phyloP scores from a whole-genome alignment of 306 rosid genomes.

The Castanea mollissima region DNA sequence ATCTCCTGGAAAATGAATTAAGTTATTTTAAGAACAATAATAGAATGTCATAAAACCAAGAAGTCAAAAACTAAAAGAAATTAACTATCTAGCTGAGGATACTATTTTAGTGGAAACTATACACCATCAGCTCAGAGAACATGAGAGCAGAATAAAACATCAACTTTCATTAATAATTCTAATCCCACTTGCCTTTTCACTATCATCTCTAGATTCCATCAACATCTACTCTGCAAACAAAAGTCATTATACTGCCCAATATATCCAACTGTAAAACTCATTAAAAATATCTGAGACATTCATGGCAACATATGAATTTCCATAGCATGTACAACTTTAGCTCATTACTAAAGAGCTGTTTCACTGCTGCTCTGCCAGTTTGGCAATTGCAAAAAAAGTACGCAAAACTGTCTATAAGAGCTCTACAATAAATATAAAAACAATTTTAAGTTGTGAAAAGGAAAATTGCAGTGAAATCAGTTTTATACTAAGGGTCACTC shows the following conservation, averaged over 20 bases:
- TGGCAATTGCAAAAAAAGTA: not conserved
- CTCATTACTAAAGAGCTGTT: not conserved
- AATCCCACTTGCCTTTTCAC: not conserved
- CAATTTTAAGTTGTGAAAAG: not conserved
- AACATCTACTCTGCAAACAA: not conserved
- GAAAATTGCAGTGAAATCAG: not conserved
- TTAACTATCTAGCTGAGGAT: not conserved
- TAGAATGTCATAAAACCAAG: not conserved
- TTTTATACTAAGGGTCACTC: not conserved
- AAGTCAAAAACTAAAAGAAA: not conserved
- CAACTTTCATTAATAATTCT: not conserved
- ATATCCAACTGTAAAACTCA: not conserved
- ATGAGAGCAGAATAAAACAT: not conserved
- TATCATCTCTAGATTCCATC: not conserved
- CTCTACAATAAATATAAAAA: not conserved
- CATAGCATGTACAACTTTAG: not conserved
- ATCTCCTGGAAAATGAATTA: constrained; percentile 37
- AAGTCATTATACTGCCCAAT: not conserved
- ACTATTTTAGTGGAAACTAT: not conserved
- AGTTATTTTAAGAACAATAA: not conserved
- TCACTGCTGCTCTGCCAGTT: not conserved
- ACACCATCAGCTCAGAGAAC: not conserved
- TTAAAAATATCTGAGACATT: not conserved
- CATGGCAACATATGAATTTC: not conserved
- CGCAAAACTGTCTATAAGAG: not conserved